These are phyloP conservation scores for Barbarea vulgaris DNA, from an alignment of 345 rosid species.

Conservation along the genomic window DNA sequence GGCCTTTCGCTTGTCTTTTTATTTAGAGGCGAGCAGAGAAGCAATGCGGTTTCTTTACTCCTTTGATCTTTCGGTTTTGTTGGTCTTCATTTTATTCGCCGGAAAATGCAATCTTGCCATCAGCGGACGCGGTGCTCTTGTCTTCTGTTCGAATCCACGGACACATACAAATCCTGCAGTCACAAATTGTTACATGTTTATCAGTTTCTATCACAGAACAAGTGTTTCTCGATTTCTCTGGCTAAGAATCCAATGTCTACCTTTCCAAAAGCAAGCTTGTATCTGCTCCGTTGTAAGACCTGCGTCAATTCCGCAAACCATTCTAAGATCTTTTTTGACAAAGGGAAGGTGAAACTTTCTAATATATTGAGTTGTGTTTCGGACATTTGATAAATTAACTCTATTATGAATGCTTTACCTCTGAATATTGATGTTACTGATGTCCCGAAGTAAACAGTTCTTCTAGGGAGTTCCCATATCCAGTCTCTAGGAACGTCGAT, in stretches of 20 bases:
- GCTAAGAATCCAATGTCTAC: slow-evolving; percentile 43
- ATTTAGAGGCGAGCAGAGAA: slow-evolving; percentile 18
- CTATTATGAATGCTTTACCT: slow-evolving; percentile 51
- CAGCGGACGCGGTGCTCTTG: slow-evolving; percentile 86
- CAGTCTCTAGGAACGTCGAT: slow-evolving; percentile 71
- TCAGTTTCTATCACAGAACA: slow-evolving; percentile 4
- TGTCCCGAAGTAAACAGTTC: slow-evolving; percentile 86
- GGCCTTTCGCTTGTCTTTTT: slow-evolving; percentile 25
- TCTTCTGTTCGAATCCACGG: slow-evolving; percentile 75
- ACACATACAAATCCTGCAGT: slow-evolving; percentile 87
- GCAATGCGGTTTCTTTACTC: not conserved
- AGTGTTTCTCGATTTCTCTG: slow-evolving; percentile 1
- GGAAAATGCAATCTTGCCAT: slow-evolving; percentile 73
- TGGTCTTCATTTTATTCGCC: slow-evolving; percentile 55
- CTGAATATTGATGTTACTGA: slow-evolving; percentile 83
- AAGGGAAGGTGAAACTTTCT: not conserved
- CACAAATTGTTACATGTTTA: not conserved
- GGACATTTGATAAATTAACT: slow-evolving; percentile 1
- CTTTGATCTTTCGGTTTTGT: not conserved
- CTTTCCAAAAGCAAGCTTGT: slow-evolving; percentile 89
- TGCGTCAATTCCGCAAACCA: slow-evolving; percentile 40
- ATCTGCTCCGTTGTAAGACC: slow-evolving; percentile 82
- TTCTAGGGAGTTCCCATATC: slow-evolving; percentile 79
- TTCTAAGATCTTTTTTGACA: slow-evolving; percentile 28
- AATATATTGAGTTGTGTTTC: not conserved